Evolutionary conservation across 176 grass and related monocot species (phyloP).

Genomic region (Hyparrhenia diplandra): DNA sequence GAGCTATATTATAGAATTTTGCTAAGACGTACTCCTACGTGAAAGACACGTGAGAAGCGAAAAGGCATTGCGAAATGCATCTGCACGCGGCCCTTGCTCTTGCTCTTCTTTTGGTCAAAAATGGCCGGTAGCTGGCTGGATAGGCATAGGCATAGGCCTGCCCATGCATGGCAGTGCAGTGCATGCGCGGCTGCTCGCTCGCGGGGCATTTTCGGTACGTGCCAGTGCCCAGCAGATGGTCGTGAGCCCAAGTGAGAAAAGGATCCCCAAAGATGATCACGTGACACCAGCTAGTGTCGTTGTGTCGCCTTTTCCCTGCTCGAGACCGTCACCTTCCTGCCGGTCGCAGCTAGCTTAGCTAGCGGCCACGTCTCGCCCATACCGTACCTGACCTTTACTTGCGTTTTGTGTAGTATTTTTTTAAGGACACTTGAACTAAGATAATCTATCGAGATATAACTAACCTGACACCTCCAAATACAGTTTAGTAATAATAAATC

Average conservation of each 20-base stretch:
- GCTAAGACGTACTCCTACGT: too few species aligned
- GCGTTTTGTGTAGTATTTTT: too few species aligned
- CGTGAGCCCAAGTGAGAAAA: neutral
- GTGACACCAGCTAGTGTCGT: conserved; percentile 37
- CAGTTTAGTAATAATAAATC: too few species aligned
- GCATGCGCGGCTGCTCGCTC: neutral
- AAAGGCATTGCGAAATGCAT: neutral
- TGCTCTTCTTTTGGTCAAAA: conserved; percentile 17
- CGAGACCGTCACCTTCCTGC: neutral
- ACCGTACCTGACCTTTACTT: too few species aligned
- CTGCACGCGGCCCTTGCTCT: neutral
- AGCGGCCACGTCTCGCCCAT: neutral
- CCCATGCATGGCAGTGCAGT: neutral
- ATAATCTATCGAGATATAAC: too few species aligned
- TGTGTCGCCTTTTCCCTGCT: conserved; percentile 27
- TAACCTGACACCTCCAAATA: too few species aligned
- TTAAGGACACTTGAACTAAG: too few species aligned
- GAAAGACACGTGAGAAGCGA: neutral
- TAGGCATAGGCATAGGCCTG: neutral
- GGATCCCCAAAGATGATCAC: conserved; percentile 23
- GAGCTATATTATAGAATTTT: too few species aligned
- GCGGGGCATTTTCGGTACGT: too few species aligned
- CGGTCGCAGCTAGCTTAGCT: neutral
- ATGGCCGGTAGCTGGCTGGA: neutral
- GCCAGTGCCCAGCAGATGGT: neutral